Base-by-base conservation (phyloP, 495 filamentous ascomycete genomes). In the Daldinia childiae region DNA sequence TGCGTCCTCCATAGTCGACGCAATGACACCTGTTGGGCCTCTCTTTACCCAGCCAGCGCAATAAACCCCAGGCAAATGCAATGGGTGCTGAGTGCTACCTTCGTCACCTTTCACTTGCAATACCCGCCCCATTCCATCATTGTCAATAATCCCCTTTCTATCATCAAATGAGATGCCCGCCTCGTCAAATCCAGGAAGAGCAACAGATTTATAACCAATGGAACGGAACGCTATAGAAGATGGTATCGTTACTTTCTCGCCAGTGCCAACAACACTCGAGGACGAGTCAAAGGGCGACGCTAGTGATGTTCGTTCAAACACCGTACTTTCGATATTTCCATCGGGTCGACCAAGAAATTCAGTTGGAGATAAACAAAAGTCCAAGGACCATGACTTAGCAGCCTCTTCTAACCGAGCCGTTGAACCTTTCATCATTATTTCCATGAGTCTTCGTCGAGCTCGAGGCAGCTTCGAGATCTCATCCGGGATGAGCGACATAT, bases 31-130 rank as follows among this genome's bases (percentile, higher is more conserved):
- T 5, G 94, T 97, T 0, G 95, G 96, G 1, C 95, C 95, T 45
- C 93, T 86, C 80, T 98, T 98, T 21, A 97, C 94, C 95, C 95
- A 99, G 4, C 95, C 95, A 21, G 94, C 92, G 70, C 93, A 95
- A 79, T 99, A 99, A 17, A 97, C 74, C 1, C 96, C 96, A 1
- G 92, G 91, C n/a, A 77, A 32, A 48, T 58, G 64, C 12, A 52
- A 58, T 50, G 56, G 15, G 7, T 50, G 26, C 26, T 48, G 1
- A 45, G 58, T 4, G 39, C 77, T 3, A 69, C 62, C 1, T 36
- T 76, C 76, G 3, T 73, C 30, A 66, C 69, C 4, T 66, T 73
- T 41, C 63, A 61, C 9, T 57, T 74, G 72, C 62, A 75, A 60
- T 62, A 97, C 88, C 24, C 95, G 88, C 6, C 95, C 95, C 58